phyloP scores from a whole-genome alignment of 805 yeast species.

The Cyberlindnera samutprakarnensis region DNA sequence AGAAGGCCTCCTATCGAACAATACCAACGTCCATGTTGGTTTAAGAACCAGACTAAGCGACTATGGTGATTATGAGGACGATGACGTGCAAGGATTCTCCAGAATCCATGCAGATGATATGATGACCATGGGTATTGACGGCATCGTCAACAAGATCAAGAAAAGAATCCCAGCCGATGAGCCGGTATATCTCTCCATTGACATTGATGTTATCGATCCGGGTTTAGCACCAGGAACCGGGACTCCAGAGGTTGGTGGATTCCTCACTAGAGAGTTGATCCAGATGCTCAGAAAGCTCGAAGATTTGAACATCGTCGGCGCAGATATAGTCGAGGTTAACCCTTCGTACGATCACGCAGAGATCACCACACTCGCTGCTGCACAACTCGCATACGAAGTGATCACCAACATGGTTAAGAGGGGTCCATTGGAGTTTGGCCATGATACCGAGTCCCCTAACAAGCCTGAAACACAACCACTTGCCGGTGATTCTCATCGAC shows the following conservation, averaged over 20 bases:
- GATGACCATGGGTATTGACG: slow-evolving; percentile 54
- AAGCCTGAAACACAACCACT: no score
- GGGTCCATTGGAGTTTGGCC: slow-evolving; percentile 27
- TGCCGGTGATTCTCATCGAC: no score
- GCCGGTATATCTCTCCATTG: slow-evolving; percentile 76
- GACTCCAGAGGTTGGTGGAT: slow-evolving; percentile 72
- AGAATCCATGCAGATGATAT: slow-evolving; percentile 69
- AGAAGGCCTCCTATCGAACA: slow-evolving; percentile 49
- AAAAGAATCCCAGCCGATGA: slow-evolving; percentile 49
- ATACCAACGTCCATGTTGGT: slow-evolving; percentile 66
- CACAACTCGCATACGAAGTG: slow-evolving; percentile 64
- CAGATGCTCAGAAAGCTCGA: slow-evolving; percentile 51
- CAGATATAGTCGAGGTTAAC: slow-evolving; percentile 69
- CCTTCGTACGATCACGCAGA: slow-evolving; percentile 62
- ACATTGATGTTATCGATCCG: slow-evolving; percentile 71
- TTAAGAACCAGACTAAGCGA: slow-evolving; percentile 69
- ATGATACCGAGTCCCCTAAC: no score
- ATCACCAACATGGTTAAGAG: slow-evolving; percentile 69
- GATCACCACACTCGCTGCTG: slow-evolving; percentile 60
- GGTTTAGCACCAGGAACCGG: slow-evolving; percentile 75
- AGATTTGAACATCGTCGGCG: slow-evolving; percentile 59
- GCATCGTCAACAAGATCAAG: slow-evolving; percentile 48
- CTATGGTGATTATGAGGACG: slow-evolving; percentile 56
- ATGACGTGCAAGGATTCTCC: slow-evolving; percentile 58
- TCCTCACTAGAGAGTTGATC: slow-evolving; percentile 58